Evolutionary conservation across 352 stramenopile species (phyloP), one percentile per base, ranked within the genome.

Genomic region (Peronospora destructor): DNA sequence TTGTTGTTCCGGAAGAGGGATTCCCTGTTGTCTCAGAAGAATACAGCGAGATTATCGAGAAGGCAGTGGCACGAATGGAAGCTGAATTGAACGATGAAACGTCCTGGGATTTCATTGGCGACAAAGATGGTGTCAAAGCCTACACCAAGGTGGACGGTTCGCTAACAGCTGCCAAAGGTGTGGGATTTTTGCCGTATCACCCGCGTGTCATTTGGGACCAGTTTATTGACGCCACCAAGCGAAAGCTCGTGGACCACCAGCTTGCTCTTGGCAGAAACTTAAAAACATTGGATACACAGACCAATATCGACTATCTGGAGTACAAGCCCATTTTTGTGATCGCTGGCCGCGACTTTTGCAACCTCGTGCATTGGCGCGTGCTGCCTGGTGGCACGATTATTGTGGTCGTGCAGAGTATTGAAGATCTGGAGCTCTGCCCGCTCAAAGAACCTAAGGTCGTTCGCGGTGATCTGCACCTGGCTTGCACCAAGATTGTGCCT

Each of bases 261-360:
- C 66, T 86, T 17, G 72, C 73, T 1, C 46, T 68, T 4, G 73
- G 65, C 3, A 68, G 58, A 41, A 71, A 62, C 6, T 46, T 85
- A 3, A 62, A 60, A 23, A 43, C 33, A 6, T 49, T 87, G 32
- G 69, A 90, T 33, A 62, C 61, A 0, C 76, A 90, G 56, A 90
- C 78, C 4, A 62, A 26, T 19, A 73, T 87, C 45, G 76, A 85
- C 42, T 84, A 87, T 39, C 59, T 82, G n/a, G 73, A 86, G 62
- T 87, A 78, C 74, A 90, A 90, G 43, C 71, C 76, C 6, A 76
- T 87, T 34, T 84, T 90, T 39, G 65, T 87, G 13, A 75, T 90
- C 16, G 71, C 76, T 6, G 78, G 78, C 1, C 75, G 78, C 11
- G 78, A 90, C 42, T 90, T 90, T 49, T 77, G 69, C 48, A 87